Evolutionary conservation across 2,329 filamentous ascomycete genomes (phyloP).

Genomic region (Sarocladium strictum): DNA sequence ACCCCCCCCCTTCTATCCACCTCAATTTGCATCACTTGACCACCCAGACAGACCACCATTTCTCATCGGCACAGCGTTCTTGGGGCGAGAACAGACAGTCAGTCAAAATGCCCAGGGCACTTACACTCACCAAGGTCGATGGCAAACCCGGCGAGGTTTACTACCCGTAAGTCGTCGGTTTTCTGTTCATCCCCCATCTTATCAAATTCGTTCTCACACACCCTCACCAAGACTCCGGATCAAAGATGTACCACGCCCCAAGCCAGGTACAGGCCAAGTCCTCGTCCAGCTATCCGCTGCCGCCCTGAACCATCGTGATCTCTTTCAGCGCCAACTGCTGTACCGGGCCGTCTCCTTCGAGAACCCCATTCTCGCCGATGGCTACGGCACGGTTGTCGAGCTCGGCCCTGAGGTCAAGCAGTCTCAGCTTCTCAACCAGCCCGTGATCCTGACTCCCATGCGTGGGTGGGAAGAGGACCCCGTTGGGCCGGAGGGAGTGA

Average conservation of each 20-base stretch:
- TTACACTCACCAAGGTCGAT: conserved; percentile 63
- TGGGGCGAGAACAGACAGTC: no score
- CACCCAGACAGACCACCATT: no score
- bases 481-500: conserved; percentile 62
- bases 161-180: conserved; percentile 53
- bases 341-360: conserved; percentile 82
- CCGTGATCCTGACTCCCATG: conserved; percentile 73
- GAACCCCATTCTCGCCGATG: conserved; percentile 76
- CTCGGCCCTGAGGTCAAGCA: conserved; percentile 44
- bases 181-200: background rate
- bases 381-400: conserved; percentile 65
- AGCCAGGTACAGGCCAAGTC: conserved; percentile 60
- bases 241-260: conserved; percentile 55
- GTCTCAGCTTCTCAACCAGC: conserved; percentile 47
- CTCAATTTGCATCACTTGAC: background rate
- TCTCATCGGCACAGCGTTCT: no score
- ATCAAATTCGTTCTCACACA: background rate
- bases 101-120: conserved; percentile 43
- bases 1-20: no score
- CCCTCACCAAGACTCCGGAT: conserved; percentile 41
- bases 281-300: conserved; percentile 71
- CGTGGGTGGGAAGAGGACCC: conserved; percentile 69
- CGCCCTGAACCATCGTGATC: conserved; percentile 89
- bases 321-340: conserved; percentile 87
- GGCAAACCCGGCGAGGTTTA: conserved; percentile 84